Evolutionary conservation across 2,329 filamentous ascomycete species (phyloP).

Genomic region (Blastomyces silverae): DNA sequence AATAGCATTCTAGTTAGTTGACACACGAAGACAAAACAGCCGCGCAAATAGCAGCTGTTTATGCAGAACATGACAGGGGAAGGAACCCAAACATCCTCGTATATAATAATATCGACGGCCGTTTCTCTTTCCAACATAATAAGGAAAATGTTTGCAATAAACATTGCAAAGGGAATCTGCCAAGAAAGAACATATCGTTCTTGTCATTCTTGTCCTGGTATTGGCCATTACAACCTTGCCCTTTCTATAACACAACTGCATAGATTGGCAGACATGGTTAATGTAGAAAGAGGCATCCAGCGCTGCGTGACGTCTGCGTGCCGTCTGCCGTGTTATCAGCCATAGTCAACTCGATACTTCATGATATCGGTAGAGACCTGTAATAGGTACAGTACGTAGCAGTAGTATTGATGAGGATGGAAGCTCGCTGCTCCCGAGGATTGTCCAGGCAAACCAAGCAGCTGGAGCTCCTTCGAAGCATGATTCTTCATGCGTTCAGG

Average conservation of each 20-base stretch:
- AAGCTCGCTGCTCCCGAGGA: too few species aligned
- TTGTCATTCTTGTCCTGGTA: neutral
- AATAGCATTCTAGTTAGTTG: neutral
- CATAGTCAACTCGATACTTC: neutral
- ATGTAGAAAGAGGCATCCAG: neutral
- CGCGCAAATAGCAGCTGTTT: neutral
- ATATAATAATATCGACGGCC: neutral
- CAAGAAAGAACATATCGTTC: neutral
- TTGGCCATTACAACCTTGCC: neutral
- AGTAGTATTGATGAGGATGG: neutral
- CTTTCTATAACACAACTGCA: neutral
- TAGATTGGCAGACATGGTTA: neutral
- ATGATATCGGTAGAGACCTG: neutral
- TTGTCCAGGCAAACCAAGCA: too few species aligned
- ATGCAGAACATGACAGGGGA: neutral
- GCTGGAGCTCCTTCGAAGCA: too few species aligned
- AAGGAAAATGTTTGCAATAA: neutral
- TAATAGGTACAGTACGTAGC: neutral
- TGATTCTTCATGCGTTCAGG: too few species aligned
- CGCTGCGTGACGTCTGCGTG: neutral
- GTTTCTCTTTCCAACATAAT: neutral
- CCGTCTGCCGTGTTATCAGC: neutral
- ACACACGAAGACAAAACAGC: neutral
- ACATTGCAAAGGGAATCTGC: neutral
- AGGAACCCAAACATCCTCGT: neutral